Conservation (phyloP, 495 filamentous ascomycete genomes). For the Talaromyces ruber region DNA sequence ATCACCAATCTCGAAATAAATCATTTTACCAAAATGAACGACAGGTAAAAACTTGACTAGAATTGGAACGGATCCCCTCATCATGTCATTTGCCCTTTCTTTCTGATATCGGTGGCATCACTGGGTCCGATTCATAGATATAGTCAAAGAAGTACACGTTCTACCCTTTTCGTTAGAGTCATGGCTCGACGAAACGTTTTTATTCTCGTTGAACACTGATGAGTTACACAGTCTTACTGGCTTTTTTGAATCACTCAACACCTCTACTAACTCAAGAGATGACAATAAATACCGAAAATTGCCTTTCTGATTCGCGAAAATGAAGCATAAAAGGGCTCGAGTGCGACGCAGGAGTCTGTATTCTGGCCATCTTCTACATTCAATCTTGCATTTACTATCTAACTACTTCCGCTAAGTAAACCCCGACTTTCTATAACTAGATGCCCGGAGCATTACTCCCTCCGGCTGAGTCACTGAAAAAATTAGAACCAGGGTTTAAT, state of each 20-base stretch:
- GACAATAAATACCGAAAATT: background rate
- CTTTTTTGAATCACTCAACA: background rate
- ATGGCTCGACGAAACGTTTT: background rate
- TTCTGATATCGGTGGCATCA: background rate
- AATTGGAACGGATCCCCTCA: background rate
- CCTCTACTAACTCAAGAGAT: background rate
- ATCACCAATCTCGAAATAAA: too few species aligned
- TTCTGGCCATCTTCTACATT: background rate
- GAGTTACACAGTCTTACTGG: background rate
- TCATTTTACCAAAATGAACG: too few species aligned
- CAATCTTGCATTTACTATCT: background rate
- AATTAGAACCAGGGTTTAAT: background rate
- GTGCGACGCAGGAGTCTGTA: background rate
- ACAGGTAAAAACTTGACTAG: background rate
- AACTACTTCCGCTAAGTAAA: background rate
- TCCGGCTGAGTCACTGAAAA: background rate
- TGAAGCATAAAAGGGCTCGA: background rate
- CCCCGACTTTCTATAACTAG: background rate
- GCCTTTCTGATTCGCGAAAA: background rate
- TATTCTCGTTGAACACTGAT: background rate
- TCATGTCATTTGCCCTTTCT: background rate
- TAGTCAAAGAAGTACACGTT: background rate
- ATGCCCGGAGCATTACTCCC: background rate
- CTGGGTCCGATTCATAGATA: background rate
- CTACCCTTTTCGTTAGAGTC: background rate